Base-by-base conservation (phyloP, 1,284 basidiomycete genomes). In the Wolfiporia cocos region DNA sequence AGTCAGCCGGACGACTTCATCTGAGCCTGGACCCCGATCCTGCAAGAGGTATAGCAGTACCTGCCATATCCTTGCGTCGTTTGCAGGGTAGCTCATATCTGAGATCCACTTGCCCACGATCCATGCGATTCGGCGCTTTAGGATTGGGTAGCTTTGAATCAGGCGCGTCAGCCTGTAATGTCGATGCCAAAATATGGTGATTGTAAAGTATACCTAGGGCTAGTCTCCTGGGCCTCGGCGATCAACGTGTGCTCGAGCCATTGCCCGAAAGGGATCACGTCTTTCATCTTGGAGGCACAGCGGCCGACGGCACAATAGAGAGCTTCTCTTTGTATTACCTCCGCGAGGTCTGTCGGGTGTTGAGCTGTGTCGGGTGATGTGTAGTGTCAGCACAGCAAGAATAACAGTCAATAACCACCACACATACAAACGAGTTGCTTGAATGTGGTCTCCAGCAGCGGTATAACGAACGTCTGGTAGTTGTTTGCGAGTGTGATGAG, bases 81-180 rank as follows among this genome's bases (percentile, higher is more conserved):
- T 80, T 2, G 82, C 72, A 15, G 72, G 67, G 23, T 70, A 67
- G 47, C 77, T 81, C 47, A 76, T 73, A 41, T 88, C 82, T 4
- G 73, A 69, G 19, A 89, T 74, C 81, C 87, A 91, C 70, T 85
- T 86, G 11, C 91, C 91, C 33, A 95, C 76, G 5, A 93, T 64
- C 90, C 91, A 93, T 0, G 90, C 91, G 47, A 94, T 86, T 32
- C 92, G 78, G 17, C 91, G 78, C 63, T 94, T 92, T 46, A 94
- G 75, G 36, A 94, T 87, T 0, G 88, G 86, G 55, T 86, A 90
- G 43, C 88, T 92, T 48, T 20, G n/a, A n/a, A n/a, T n/a, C n/a
- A n/a, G n/a, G n/a, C n/a, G n/a, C n/a, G n/a, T n/a, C n/a, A n/a
- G n/a, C n/a, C n/a, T n/a, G n/a, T n/a, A n/a, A n/a, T n/a, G n/a